Base-by-base conservation (phyloP, 2,329 filamentous ascomycete genomes). In the Dactylonectria macrodidyma region DNA sequence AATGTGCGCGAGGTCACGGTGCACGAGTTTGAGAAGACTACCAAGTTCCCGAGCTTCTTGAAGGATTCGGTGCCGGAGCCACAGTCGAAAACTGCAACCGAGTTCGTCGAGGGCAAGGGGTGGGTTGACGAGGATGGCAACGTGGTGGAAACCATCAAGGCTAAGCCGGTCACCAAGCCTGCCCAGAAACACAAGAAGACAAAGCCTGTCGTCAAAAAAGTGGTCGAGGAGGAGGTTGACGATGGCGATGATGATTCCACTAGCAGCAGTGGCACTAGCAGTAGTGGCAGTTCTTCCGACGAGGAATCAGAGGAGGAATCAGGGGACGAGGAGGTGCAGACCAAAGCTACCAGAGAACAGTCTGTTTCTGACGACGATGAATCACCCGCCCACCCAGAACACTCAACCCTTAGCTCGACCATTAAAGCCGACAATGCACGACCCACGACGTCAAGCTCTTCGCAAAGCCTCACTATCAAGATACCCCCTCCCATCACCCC, bases 21-120 rank as follows among this genome's bases (percentile, higher is more conserved):
- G 3, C 95, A 98, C 80, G 96, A 99, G 78, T 98, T 98, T 78
- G 89, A 92, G 74, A 95, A 94, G 78, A 95, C 92, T 8, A 90
- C 89, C 44, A 95, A 94, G 75, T 92, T 94, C 71, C 93, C 95
- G 0, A 92, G 89, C 5, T 98, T 97, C 78, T 81, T 98, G 66
- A 94, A 93, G 78, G 84, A 86, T 6, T 52, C 74, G 2, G 73
- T 63, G 30, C 76, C 77, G 11, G 75, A 77, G 44, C 69, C 64
- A 14, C 60, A 68, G 14, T 85, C 78, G 48, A 81, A 83, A 5
- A 79, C 82, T 1, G 81, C 81, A 1, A 81, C 81, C 2, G 90
- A 92, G 63, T 98, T 92, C 78, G 88, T 96, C 47, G 92, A 97
- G 61, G 95, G 92, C 24, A 91, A 93, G 76, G 95, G 95, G 1